Percentiles rank a stretch among this genome's conserved stretches.
These are phyloP conservation scores for Scedosporium boydii DNA, from an alignment of 2,329 filamentous ascomycete species.

Conservation along the genomic window DNA sequence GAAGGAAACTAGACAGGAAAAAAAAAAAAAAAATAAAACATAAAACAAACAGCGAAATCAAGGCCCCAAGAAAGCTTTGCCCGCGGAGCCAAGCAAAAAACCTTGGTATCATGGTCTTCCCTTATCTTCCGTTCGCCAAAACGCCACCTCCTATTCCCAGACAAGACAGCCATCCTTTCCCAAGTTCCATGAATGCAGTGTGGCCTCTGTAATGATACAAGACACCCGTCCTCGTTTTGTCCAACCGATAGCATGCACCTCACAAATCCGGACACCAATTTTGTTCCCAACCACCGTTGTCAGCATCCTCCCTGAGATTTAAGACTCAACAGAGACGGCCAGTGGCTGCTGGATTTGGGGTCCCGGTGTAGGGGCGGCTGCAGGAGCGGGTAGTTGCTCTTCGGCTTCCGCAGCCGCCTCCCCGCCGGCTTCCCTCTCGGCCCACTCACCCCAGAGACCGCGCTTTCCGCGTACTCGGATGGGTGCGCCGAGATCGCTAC, in stretches of 20 bases:
- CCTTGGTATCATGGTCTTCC: conserved; percentile 1
- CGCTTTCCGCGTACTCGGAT: conserved; percentile 84
- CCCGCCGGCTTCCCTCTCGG: conserved; percentile 62
- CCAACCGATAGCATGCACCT: not conserved
- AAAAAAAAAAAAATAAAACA: conserved; percentile 4
- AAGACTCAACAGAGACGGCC: conserved; percentile 10
- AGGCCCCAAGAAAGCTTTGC: not conserved
- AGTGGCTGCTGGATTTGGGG: not conserved
- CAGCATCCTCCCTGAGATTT: not conserved
- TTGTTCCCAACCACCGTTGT: not conserved
- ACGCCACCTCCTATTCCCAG: not conserved
- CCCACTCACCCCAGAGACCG: conserved; percentile 96
- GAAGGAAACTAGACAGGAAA: not conserved
- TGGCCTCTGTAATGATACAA: conserved; percentile 1
- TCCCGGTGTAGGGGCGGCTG: conserved; percentile 1
- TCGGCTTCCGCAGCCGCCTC: conserved; percentile 46
- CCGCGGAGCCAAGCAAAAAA: conserved; percentile 1
- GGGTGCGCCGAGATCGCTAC: conserved; percentile 62
- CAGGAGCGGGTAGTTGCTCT: conserved; percentile 18
- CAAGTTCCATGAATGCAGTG: conserved; percentile 1
- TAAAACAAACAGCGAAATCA: not conserved
- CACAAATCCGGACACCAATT: not conserved
- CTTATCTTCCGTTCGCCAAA: not conserved
- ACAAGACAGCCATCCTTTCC: conserved; percentile 1
- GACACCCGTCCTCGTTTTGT: conserved; percentile 1